phyloP scores from a whole-genome alignment of 805 yeast genomes.

The Candida koratica region DNA sequence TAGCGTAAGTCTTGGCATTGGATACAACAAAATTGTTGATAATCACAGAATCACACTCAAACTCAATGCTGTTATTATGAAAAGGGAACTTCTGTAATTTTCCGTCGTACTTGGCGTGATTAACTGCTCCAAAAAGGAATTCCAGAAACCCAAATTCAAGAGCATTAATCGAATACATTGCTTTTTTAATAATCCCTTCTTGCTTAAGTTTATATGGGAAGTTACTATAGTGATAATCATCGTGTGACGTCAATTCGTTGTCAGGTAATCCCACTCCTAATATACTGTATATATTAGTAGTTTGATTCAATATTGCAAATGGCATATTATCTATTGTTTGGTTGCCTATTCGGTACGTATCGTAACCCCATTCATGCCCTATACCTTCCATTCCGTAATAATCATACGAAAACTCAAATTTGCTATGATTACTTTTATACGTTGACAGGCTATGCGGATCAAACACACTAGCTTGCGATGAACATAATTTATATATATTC shows the following conservation, averaged over 20 bases:
- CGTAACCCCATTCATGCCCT: constrained; percentile 57
- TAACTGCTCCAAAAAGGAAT: constrained; percentile 33
- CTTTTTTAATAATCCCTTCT: constrained; percentile 32
- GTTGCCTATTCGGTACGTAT: constrained; percentile 51
- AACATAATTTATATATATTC: constrained; percentile 3
- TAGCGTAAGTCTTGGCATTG: background rate
- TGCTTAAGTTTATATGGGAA: constrained; percentile 32
- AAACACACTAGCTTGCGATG: constrained; percentile 6
- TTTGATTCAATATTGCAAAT: constrained; percentile 68
- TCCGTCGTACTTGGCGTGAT: constrained; percentile 25
- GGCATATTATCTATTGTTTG: constrained; percentile 48
- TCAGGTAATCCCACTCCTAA: constrained; percentile 69
- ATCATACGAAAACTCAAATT: constrained; percentile 1
- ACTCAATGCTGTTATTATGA: constrained; percentile 6
- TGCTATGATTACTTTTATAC: background rate
- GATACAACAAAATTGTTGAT: background rate
- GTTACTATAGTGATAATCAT: constrained; percentile 31
- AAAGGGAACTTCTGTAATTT: constrained; percentile 21
- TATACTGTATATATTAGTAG: constrained; percentile 66
- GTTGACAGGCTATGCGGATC: constrained; percentile 1
- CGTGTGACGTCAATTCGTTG: constrained; percentile 54
- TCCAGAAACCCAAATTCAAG: constrained; percentile 25
- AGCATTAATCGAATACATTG: constrained; percentile 27
- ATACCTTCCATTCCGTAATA: constrained; percentile 2
- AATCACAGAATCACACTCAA: constrained; percentile 4